phyloP scores from a whole-genome alignment of 805 yeast genomes.

The Schizosaccharomyces cryophilus region DNA sequence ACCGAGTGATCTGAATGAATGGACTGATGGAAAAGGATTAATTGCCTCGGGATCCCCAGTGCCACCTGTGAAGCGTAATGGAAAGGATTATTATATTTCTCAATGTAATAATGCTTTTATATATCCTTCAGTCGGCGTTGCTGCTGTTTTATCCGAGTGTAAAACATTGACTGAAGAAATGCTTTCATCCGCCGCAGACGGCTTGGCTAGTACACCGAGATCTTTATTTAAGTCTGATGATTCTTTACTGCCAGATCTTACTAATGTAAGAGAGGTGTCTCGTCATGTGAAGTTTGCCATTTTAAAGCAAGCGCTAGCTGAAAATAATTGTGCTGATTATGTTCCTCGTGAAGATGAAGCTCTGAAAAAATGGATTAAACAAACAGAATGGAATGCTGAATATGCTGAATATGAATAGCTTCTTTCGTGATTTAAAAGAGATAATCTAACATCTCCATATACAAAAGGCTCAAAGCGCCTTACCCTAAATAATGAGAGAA shows the following conservation, averaged over 20 bases:
- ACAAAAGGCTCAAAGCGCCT: too few relatives aligned
- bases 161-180: constrained; percentile 62
- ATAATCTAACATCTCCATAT: too few relatives aligned
- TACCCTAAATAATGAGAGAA: too few relatives aligned
- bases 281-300: constrained; percentile 88
- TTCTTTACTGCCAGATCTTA: constrained; percentile 70
- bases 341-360: background rate
- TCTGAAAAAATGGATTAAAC: background rate
- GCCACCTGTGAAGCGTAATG: constrained; percentile 60
- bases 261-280: constrained; percentile 70
- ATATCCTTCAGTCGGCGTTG: constrained; percentile 94
- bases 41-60: constrained; percentile 98
- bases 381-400: background rate
- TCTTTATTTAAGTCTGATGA: constrained; percentile 43
- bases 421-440: too few relatives aligned
- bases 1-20: constrained; percentile 69
- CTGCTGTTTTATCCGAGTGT: constrained; percentile 75
- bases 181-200: constrained; percentile 91
- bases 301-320: constrained; percentile 62
- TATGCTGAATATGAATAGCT: background rate
- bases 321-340: constrained; percentile 28
- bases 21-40: constrained; percentile 79
- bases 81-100: constrained; percentile 31
- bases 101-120: constrained; percentile 94
- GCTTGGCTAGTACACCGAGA: constrained; percentile 66